Evolutionary conservation across 306 rosid genomes (phyloP), one percentile per base, ranked within the genome.

Genomic region (Fagus sylvatica): DNA sequence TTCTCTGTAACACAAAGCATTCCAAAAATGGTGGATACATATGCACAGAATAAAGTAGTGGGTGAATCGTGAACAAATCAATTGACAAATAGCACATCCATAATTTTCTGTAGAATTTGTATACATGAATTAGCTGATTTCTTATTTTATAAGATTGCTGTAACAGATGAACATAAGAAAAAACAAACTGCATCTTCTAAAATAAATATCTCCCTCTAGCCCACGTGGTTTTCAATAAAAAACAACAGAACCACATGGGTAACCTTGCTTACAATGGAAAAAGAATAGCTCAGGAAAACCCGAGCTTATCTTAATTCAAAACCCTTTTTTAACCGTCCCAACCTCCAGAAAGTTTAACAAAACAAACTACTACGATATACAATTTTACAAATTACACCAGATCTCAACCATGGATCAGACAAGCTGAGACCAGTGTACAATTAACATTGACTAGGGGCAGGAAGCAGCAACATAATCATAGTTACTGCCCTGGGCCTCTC

Each of bases 221-320:
- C 95, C 95, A 74, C 93, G 78, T 87, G 97, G 95, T 84, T 85
- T 85, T 87, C 84, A 65, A 81, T 80, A 36, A 88, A 89, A 89
- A 91, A 89, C 73, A 88, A 82, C 89, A 88, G 82, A 87, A 95
- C 97, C 99, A 89, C 82, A 86, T 87, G 93, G 88, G 91, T 36
- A 68, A 76, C 74, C 78, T 82, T 59, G 76, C 83, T 88, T 83
- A 85, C 91, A 84, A 77, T 84, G 84, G 90, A 84, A 74, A 86
- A 88, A 86, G 85, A 94, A 89, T 94, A 74, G 93, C 93, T 83
- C 76, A 40, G 84, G 69, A 74, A 75, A 78, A 76, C 80, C 90
- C 71, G 82, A 65, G 88, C 86, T 86, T 74, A 73, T 82, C 87
- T 81, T 78, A 80, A 82, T 68, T 83, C 77, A 66, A 79, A 86